Base-by-base conservation (phyloP, 139 green algal species). In the Edaphochlamys debaryana region DNA sequence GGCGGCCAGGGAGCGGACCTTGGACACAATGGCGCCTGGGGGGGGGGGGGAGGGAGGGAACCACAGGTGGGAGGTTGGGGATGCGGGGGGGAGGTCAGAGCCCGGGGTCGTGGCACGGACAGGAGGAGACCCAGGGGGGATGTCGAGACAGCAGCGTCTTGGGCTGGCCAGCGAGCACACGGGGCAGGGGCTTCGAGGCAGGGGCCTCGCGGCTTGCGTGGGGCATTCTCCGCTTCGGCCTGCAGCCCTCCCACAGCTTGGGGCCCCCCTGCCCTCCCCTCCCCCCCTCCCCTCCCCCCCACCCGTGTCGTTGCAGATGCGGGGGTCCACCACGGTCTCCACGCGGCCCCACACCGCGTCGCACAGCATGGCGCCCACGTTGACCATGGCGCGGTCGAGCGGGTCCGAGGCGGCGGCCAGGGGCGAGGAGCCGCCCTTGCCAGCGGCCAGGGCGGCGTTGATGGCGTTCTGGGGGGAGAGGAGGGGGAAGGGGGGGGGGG, bases 301-400 rank as follows among this genome's bases (percentile, higher is more conserved):
- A 96, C 93, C 91, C 62, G 85, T 84, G 81, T 98, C 90, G 29
- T 92, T 85, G 0, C 95, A 92, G 0, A 94, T 75, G 56, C 92
- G 85, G 5, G 95, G 91, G 81, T 98, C 95, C 2, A 98, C 80
- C 82, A 97, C 90, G 1, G 92, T 96, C 45, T 87, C 92, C 19
- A 98, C 90, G 4, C 94, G 89, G 25, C 95, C 95, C 41, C 85
- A 85, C 9, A 98, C 92, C n/a, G 87, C 75, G 48, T 90, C 84
- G 89, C 62, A 67, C 62, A 38, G n/a, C 62, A 67, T 67, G 62
- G n/a, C 62, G n/a, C 62, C 62, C 62, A 67, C 62, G 79, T 97
- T 97, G 56, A 92, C 91, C 20, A 96, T 40, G 1, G 95, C 95
- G 77, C 96, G 96, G 85, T 96, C 94, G 32, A 95, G 82, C 72